These are phyloP conservation scores for Talaromyces islandicus DNA, from an alignment of 2,329 filamentous ascomycete species.

Conservation along the genomic window DNA sequence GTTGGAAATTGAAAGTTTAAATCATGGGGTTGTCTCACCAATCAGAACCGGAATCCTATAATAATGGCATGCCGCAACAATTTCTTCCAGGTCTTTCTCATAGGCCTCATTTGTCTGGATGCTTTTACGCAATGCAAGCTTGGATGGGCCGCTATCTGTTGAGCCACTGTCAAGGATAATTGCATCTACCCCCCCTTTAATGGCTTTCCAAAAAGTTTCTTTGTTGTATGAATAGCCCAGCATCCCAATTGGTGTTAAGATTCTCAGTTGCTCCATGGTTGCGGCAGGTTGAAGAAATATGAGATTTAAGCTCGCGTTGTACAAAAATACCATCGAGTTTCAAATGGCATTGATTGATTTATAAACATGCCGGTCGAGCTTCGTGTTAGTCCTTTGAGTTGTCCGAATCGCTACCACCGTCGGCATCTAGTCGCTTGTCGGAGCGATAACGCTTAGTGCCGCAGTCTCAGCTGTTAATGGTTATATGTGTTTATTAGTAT, in stretches of 20 bases:
- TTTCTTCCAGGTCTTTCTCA: slow-evolving; percentile 35
- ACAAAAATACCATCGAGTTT: background rate
- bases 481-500: background rate
- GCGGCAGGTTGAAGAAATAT: background rate
- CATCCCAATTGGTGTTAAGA: slow-evolving; percentile 45
- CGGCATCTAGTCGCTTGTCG: background rate
- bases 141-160: slow-evolving; percentile 21
- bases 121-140: slow-evolving; percentile 25
- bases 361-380: background rate
- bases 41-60: slow-evolving; percentile 37
- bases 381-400: background rate
- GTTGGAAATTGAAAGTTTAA: background rate
- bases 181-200: slow-evolving; percentile 21
- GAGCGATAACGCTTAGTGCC: background rate
- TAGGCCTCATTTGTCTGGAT: slow-evolving; percentile 36
- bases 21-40: background rate
- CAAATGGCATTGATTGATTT: background rate
- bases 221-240: slow-evolving; percentile 41
- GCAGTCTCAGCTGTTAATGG: background rate
- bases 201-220: slow-evolving; percentile 38
- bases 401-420: background rate
- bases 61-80: slow-evolving; percentile 29
- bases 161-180: slow-evolving; percentile 23
- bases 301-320: background rate
- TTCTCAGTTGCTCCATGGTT: background rate